Base-by-base conservation (phyloP, 1,139 yeast genomes). In the Meyerozyma smithsonii region DNA sequence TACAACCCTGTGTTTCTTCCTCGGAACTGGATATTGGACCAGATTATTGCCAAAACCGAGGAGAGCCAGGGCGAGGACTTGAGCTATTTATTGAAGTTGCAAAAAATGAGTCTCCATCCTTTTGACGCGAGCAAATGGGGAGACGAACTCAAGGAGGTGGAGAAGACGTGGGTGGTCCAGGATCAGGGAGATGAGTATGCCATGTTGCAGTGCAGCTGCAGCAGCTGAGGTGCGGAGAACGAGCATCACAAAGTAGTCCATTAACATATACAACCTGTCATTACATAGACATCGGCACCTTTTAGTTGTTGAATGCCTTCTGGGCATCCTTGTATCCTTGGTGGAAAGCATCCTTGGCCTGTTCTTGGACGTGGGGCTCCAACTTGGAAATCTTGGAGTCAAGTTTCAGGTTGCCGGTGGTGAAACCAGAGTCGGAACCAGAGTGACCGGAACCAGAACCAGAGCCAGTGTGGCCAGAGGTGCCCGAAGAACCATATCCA, bases 1-100 rank as follows among this genome's bases (percentile, higher is more conserved):
- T 69, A 64, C 40, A 92, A 92, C 54, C 98, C 98, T 3, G 55
- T 77, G 30, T 90, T 92, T 54, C 72, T 86, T 12, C 95, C 96
- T 12, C 73, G 92, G 45, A 85, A 82, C 48, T 88, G 96, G 92
- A 80, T 90, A 39, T 66, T 92, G 40, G 90, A 88, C 42, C 92
- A 89, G 46, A 96, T 88, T 0, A 83, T 87, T 39, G 69, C 73
- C 24, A 62, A 64, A 38, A 69, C 77, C 0, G 60, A 64, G 37
- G 68, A 65, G 8, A 57, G 64, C 17, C 52, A 58, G n/a, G 68
- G 65, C 3, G 52, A 58, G 23, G 72, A 71, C 46, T 48, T 67
- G 26, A 46, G 54, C 42, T 62, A 70, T 39, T 62, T 84, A 43
- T 55, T 72, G 28, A 83, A 83, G 49, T 55, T 84, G 18, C 70